phyloP scores from a whole-genome alignment of 2,329 filamentous ascomycete genomes.

The Claviceps africana region DNA sequence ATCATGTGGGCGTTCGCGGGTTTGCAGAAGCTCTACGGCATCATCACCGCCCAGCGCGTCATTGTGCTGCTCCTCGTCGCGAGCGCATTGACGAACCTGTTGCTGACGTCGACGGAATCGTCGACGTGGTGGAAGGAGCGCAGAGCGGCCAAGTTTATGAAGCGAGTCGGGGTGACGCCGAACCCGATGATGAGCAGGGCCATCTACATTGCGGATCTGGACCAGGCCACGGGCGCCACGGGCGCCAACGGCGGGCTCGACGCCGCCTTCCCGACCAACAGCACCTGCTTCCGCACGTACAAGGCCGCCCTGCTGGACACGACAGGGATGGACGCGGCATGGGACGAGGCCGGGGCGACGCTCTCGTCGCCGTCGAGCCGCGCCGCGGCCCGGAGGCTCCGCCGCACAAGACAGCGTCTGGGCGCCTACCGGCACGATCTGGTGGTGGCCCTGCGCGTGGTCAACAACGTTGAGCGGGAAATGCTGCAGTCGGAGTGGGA shows the following conservation, averaged over 20 bases:
- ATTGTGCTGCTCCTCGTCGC: constrained; percentile 54
- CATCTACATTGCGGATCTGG: constrained; percentile 70
- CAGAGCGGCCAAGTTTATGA: constrained; percentile 68
- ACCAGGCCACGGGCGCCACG: constrained; percentile 44
- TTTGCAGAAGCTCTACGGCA: constrained; percentile 50
- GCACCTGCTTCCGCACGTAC: constrained; percentile 49
- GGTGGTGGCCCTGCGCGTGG: constrained; percentile 74
- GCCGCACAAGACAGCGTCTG: constrained; percentile 68
- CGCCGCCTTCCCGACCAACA: constrained; percentile 27
- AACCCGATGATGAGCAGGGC: constrained; percentile 71
- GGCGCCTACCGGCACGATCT: constrained; percentile 80
- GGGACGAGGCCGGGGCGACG: constrained; percentile 35
- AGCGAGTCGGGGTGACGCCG: constrained; percentile 62
- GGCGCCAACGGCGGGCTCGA: constrained; percentile 19
- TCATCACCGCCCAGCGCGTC: constrained; percentile 58
- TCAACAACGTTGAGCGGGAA: constrained; percentile 80
- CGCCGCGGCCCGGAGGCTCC: constrained; percentile 49
- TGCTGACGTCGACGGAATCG: constrained; percentile 60
- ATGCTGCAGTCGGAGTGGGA: constrained; percentile 83
- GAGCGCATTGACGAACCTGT: constrained; percentile 59
- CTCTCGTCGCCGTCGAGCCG: constrained; percentile 35
- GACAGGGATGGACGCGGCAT: constrained; percentile 43
- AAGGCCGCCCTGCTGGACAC: constrained; percentile 41
- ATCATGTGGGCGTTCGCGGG: constrained; percentile 64
- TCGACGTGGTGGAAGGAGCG: constrained; percentile 78